phyloP scores from a whole-genome alignment of 805 yeast species.

The Spathaspora girioi region DNA sequence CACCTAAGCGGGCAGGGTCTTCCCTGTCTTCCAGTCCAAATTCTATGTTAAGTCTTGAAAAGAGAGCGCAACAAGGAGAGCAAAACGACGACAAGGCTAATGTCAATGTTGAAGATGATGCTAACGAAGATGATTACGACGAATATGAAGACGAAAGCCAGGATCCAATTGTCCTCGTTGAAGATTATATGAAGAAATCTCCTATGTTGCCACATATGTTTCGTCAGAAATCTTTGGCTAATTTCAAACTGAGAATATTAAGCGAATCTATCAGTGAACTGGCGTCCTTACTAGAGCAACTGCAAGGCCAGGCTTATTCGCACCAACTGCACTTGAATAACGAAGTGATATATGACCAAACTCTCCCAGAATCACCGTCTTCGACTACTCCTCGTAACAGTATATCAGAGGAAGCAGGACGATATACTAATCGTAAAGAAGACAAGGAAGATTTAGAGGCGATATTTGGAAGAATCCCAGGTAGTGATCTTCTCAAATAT shows the following conservation, averaged over 20 bases:
- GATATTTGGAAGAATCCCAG: slow-evolving; percentile 37
- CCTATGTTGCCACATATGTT: slow-evolving; percentile 10
- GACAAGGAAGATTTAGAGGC: slow-evolving; percentile 27
- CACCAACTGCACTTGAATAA: not conserved
- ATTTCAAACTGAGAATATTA: slow-evolving; percentile 22
- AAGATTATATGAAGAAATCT: slow-evolving; percentile 43
- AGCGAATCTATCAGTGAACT: not conserved
- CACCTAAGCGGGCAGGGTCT: slow-evolving; percentile 8
- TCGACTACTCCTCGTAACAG: not conserved
- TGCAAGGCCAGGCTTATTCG: not conserved
- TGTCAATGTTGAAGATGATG: not conserved
- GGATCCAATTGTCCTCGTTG: slow-evolving; percentile 48
- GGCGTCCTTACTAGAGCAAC: not conserved
- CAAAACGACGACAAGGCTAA: not conserved
- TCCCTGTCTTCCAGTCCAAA: not conserved
- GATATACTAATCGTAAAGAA: not conserved
- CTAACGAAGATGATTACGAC: slow-evolving; percentile 6
- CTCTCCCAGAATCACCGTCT: not conserved
- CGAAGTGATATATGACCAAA: not conserved
- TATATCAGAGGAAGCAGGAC: not conserved
- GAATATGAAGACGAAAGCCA: slow-evolving; percentile 18
- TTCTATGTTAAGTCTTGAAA: not conserved
- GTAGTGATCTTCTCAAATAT: slow-evolving; percentile 37
- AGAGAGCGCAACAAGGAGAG: not conserved
- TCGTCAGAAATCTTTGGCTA: slow-evolving; percentile 35